Percentiles rank a stretch among this genome's conserved stretches.
These are phyloP conservation scores for Boletus tylopilopsis DNA, from an alignment of 768 basidiomycete genomes.

Conservation along the genomic window DNA sequence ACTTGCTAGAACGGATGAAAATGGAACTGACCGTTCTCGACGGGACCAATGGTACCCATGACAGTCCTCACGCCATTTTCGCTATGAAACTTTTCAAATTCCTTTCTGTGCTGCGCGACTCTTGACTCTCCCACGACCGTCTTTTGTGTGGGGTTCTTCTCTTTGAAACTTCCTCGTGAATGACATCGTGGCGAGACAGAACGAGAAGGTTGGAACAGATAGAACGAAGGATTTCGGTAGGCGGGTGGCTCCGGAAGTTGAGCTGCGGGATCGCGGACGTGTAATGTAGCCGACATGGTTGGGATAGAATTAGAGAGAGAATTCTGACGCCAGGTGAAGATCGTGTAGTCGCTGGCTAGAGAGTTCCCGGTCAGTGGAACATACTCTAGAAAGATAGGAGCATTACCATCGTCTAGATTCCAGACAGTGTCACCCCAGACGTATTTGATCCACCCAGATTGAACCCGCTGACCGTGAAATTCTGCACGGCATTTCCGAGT, in stretches of 20 bases:
- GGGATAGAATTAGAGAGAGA: constrained; percentile 20
- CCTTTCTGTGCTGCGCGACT: constrained; percentile 63
- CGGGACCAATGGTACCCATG: constrained; percentile 87
- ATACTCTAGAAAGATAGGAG: not conserved
- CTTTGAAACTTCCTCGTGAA: constrained; percentile 38
- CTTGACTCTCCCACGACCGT: constrained; percentile 36
- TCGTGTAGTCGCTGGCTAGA: constrained; percentile 81
- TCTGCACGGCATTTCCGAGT: constrained; percentile 60
- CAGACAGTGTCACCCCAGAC: constrained; percentile 74
- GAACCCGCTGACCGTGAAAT: constrained; percentile 58
- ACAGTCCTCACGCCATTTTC: constrained; percentile 95
- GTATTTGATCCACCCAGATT: constrained; percentile 84
- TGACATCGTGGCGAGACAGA: constrained; percentile 29
- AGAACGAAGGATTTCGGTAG: constrained; percentile 70
- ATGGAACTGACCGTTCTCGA: constrained; percentile 62
- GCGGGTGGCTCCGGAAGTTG: constrained; percentile 58
- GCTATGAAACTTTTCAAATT: constrained; percentile 82
- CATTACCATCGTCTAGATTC: constrained; percentile 86
- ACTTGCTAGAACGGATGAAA: not conserved
- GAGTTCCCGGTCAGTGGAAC: not conserved
- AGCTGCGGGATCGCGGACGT: constrained; percentile 57
- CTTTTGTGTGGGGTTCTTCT: constrained; percentile 34
- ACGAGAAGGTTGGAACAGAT: constrained; percentile 45
- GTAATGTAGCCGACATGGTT: constrained; percentile 38
- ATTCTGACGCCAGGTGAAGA: constrained; percentile 75